Evolutionary conservation across 2,329 filamentous ascomycete species (phyloP).

Genomic region (Stagonosporopsis rhizophila): DNA sequence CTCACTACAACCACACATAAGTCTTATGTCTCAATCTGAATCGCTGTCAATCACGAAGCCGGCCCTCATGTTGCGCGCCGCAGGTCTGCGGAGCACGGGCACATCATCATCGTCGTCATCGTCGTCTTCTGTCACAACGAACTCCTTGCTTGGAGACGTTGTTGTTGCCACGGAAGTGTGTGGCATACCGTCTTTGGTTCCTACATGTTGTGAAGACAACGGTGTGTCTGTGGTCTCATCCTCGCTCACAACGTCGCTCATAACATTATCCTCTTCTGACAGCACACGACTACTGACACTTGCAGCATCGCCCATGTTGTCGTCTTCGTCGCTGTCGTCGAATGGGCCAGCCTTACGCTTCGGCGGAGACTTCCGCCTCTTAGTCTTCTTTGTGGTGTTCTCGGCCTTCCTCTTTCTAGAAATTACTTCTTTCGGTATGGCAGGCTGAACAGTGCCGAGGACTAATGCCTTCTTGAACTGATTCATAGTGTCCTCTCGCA

Average conservation of each 20-base stretch:
- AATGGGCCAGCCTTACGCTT: constrained; percentile 38
- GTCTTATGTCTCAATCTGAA: constrained; percentile 43
- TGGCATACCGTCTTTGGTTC: constrained; percentile 25
- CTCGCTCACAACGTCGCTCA: constrained; percentile 35
- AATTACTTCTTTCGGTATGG: constrained; percentile 38
- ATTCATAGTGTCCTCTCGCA: constrained; percentile 64
- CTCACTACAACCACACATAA: neutral
- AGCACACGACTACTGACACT: constrained; percentile 36
- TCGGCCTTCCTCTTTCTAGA: constrained; percentile 47
- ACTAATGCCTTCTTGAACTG: constrained; percentile 56
- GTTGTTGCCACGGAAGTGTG: constrained; percentile 4
- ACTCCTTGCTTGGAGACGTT: constrained; percentile 24
- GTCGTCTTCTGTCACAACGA: constrained; percentile 41
- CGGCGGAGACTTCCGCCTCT: constrained; percentile 43
- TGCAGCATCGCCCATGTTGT: constrained; percentile 28
- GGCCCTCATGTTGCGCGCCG: constrained; percentile 49
- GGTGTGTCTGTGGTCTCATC: constrained; percentile 50
- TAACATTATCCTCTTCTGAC: constrained; percentile 30
- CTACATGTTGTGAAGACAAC: constrained; percentile 48
- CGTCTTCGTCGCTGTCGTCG: constrained; percentile 40
- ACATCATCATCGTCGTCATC: constrained; percentile 50
- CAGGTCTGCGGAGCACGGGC: constrained; percentile 42
- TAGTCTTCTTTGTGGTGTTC: constrained; percentile 28
- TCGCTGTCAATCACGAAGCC: constrained; percentile 57
- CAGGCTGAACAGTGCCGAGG: constrained; percentile 50